A percentile compares a stretch with the other conserved stretches of the same genome.
These are phyloP conservation scores for Helotiales sp. DNA, from an alignment of 2,329 filamentous ascomycete species.

Conservation along the genomic window DNA sequence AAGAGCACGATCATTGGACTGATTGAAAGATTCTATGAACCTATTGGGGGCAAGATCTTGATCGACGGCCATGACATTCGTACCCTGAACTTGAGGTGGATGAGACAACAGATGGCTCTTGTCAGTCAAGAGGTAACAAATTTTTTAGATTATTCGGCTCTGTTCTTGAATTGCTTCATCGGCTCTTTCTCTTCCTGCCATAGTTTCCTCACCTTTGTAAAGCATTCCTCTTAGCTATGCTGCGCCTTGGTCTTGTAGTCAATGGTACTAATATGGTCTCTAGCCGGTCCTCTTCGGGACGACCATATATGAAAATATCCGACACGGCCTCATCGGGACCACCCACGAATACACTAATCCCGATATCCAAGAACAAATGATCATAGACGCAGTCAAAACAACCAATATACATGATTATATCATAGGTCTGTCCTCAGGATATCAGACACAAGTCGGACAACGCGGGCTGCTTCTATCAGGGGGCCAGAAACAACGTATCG, in stretches of 20 bases:
- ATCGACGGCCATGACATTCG: slow-evolving; percentile 55
- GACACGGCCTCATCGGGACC: too few relatives aligned
- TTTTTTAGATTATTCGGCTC: slow-evolving; percentile 62
- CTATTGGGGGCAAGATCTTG: slow-evolving; percentile 52
- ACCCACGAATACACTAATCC: too few relatives aligned
- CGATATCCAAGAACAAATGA: too few relatives aligned
- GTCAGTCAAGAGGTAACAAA: slow-evolving; percentile 68
- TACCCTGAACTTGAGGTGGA: slow-evolving; percentile 63
- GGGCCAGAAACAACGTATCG: not conserved
- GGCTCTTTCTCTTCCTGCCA: not conserved
- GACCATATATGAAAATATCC: too few relatives aligned
- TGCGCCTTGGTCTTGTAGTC: too few relatives aligned
- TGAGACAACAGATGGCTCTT: slow-evolving; percentile 58
- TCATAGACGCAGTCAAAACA: too few relatives aligned
- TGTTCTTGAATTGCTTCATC: not conserved
- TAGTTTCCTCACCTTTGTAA: too few relatives aligned
- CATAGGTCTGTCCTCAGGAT: not conserved
- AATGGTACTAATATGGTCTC: too few relatives aligned
- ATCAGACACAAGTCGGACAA: not conserved
- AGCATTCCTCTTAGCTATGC: too few relatives aligned
- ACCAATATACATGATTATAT: not conserved
- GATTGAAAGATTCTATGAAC: slow-evolving; percentile 70
- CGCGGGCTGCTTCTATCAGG: not conserved
- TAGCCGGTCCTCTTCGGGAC: too few relatives aligned
- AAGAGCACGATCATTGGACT: slow-evolving; percentile 75